Base-by-base conservation (phyloP, 2,329 filamentous ascomycete species). In the Chrysosporium keratinophilum region DNA sequence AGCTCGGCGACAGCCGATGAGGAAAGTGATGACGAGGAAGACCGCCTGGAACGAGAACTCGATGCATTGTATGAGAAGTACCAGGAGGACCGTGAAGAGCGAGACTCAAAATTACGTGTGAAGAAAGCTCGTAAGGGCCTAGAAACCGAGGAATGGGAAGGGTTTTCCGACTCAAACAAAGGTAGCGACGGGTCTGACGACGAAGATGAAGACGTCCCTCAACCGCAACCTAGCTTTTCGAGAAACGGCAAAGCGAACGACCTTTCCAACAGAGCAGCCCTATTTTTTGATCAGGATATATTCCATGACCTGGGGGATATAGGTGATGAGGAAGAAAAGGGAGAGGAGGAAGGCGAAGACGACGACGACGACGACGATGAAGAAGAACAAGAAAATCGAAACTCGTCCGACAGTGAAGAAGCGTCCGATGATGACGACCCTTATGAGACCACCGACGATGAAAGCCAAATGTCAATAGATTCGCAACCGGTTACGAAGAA, bases 281-380 rank as follows among this genome's bases (percentile, higher is more conserved):
- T 85, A 57, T 98, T 98, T 73, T 98, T 98, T 68, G 85, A 87
- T 62, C 91, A 96, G 66, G 90, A 96, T 60, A 85, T 98, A 40
- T 98, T 98, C 75, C 83, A 90, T 61, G 87, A 83, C 39, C 82
- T 97, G 52, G 81, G 82, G 19, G 86, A 81, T 0, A 69, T 85
- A 17, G 72, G 84, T 1, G 82, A 82, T 15, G 76, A 80, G 23
- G 74, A 78, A 5, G 70, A 72, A 9, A 71, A 75, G 9, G 72
- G 72, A 2, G 69, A 71, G 2, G 67, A 66, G 12, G 53, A 49
- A n/a, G 47, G 81, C 17, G 76, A 80, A 28, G 74, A 78, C 11
- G 69, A 71, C 3, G 67, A 66, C 11, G 53, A 49, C 12, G 47
- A 82, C 17, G 76, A 80, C 28, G 74, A 78, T 11, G 69, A 71